Conservation (phyloP, 1,139 yeast genomes). For the Casaregolazyma suthepensis region DNA sequence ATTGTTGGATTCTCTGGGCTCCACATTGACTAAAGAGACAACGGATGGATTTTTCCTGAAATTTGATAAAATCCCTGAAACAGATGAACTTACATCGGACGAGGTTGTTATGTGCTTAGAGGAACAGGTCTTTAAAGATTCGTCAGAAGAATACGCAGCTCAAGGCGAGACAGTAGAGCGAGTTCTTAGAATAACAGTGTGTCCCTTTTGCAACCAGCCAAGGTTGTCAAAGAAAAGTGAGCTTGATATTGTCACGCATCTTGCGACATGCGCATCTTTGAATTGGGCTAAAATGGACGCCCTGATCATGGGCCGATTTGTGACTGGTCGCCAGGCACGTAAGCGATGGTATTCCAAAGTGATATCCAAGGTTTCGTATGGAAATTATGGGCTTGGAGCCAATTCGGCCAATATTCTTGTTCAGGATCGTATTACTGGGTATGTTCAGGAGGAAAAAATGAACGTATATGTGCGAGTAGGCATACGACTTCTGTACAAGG, state of each 20-base stretch:
- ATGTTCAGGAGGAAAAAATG: constrained; percentile 87
- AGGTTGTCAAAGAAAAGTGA: constrained; percentile 52
- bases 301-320: constrained; percentile 61
- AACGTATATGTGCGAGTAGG: constrained; percentile 84
- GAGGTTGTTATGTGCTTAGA: constrained; percentile 57
- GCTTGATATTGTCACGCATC: constrained; percentile 71
- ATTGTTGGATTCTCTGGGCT: constrained; percentile 58
- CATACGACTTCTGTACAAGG: constrained; percentile 74
- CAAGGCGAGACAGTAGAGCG: constrained; percentile 30
- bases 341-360: constrained; percentile 85
- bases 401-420: constrained; percentile 92
- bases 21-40: constrained; percentile 46
- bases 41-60: constrained; percentile 42
- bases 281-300: constrained; percentile 70
- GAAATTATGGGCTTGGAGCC: constrained; percentile 79
- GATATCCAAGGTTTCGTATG: constrained; percentile 78
- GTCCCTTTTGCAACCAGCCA: constrained; percentile 72
- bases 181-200: constrained; percentile 54
- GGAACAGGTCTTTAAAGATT: constrained; percentile 29
- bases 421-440: constrained; percentile 85
- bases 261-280: constrained; percentile 78
- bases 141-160: constrained; percentile 10
- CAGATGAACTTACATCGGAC: constrained; percentile 48
- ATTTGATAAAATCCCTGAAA: constrained; percentile 41
- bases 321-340: constrained; percentile 75